Percentiles rank a stretch among this genome's conserved stretches.
Conservation (phyloP, 2,329 filamentous ascomycete species). For the Drechslerella dactyloides region DNA sequence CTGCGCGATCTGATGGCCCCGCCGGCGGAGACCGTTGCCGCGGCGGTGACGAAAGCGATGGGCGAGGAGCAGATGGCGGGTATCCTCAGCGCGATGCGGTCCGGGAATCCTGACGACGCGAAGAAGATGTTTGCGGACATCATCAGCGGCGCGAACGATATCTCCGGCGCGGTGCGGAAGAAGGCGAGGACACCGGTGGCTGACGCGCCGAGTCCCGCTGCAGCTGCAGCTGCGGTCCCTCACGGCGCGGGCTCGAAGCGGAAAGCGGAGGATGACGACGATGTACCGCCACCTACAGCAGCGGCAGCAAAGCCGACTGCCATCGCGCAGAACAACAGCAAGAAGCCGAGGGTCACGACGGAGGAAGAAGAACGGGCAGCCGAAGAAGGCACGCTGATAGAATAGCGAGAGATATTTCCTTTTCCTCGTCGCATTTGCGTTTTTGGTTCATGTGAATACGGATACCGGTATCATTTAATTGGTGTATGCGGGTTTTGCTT, state of each 20-base stretch:
- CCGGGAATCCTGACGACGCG: slow-evolving; percentile 68
- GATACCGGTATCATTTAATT: slow-evolving; percentile 36
- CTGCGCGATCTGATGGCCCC: slow-evolving; percentile 60
- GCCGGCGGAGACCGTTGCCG: slow-evolving; percentile 12
- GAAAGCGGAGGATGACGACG: slow-evolving; percentile 61
- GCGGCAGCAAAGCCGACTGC: slow-evolving; percentile 53
- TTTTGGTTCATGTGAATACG: slow-evolving; percentile 9
- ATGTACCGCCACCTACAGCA: slow-evolving; percentile 30
- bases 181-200: slow-evolving; percentile 60
- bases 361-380: slow-evolving; percentile 48
- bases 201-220: slow-evolving; percentile 19
- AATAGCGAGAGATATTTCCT: slow-evolving; percentile 23
- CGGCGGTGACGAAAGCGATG: slow-evolving; percentile 9
- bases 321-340: slow-evolving; percentile 23
- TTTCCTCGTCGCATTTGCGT: slow-evolving; percentile 11
- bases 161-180: slow-evolving; percentile 75
- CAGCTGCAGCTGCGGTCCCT: slow-evolving; percentile 13
- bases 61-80: slow-evolving; percentile 63
- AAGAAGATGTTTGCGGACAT: slow-evolving; percentile 73
- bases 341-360: slow-evolving; percentile 46
- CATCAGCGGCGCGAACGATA: slow-evolving; percentile 74
- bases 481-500: slow-evolving; percentile 9
- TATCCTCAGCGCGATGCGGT: slow-evolving; percentile 69
- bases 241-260: slow-evolving; percentile 37
- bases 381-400: slow-evolving; percentile 31